These are phyloP conservation scores for Silene conica DNA, from an alignment of 148 eudicot genomes.

Conservation along the genomic window DNA sequence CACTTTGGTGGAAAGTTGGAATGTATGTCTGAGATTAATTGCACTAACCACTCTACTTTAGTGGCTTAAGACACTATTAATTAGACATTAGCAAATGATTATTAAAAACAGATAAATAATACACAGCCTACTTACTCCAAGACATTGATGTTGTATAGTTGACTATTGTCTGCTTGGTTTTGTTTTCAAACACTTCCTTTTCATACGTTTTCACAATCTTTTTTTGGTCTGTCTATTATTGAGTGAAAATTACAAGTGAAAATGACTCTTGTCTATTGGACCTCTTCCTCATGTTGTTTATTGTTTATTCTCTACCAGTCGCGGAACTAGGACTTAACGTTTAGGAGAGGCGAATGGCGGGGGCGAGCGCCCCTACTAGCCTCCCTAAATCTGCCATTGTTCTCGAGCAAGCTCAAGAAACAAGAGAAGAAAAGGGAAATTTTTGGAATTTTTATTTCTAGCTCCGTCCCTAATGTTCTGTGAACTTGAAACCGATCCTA, in stretches of 20 bases:
- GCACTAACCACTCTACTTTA: slow-evolving; percentile 6
- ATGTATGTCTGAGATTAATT: slow-evolving; percentile 17
- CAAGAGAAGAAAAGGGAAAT: not conserved
- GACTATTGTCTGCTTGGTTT: slow-evolving; percentile 36
- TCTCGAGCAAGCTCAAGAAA: not conserved
- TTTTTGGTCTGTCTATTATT: slow-evolving; percentile 1
- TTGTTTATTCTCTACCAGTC: not conserved
- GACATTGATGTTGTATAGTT: slow-evolving; percentile 31
- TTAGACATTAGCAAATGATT: slow-evolving; percentile 1
- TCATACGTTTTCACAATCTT: slow-evolving; percentile 11
- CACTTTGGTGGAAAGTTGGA: slow-evolving; percentile 20
- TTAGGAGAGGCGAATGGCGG: too few species aligned
- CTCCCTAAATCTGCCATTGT: too few species aligned
- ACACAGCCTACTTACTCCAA: slow-evolving; percentile 8
- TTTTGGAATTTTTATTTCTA: not conserved
- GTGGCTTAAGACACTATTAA: slow-evolving; percentile 17
- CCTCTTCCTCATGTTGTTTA: not conserved
- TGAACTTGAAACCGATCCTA: too few species aligned
- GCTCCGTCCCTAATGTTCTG: too few species aligned
- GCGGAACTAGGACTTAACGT: too few species aligned
- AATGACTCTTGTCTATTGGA: slow-evolving; percentile 16
- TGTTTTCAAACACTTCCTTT: slow-evolving; percentile 28
- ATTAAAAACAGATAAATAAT: not conserved
- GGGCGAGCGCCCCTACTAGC: too few species aligned
- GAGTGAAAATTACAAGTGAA: slow-evolving; percentile 10